These are phyloP conservation scores for Neofusicoccum cordaticola DNA, from an alignment of 2,329 filamentous ascomycete species.

Conservation along the genomic window DNA sequence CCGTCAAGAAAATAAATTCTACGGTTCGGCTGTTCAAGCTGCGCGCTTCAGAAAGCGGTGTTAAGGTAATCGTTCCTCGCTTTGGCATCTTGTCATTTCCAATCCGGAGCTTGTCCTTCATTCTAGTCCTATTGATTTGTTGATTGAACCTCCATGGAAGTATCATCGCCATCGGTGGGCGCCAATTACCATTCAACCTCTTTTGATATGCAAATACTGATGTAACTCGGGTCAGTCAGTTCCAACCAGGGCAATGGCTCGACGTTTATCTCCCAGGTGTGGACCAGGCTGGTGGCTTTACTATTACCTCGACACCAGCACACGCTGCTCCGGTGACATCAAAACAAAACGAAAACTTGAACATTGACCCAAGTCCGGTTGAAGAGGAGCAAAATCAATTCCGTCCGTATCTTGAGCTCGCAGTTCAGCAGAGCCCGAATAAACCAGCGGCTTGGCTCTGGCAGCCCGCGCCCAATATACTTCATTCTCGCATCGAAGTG, in stretches of 20 bases:
- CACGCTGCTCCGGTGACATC: slow-evolving; percentile 18
- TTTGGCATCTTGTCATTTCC: slow-evolving; percentile 21
- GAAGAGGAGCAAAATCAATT: neutral
- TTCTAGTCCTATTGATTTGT: no score
- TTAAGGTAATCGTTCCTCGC: slow-evolving; percentile 46
- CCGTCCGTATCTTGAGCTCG: slow-evolving; percentile 67
- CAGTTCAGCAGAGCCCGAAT: slow-evolving; percentile 72
- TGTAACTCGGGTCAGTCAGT: slow-evolving; percentile 45
- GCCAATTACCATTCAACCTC: no score
- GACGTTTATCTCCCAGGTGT: slow-evolving; percentile 73
- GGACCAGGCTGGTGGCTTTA: slow-evolving; percentile 77
- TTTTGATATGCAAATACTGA: neutral
- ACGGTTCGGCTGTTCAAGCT: slow-evolving; percentile 68
- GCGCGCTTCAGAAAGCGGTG: slow-evolving; percentile 46
- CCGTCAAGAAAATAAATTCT: slow-evolving; percentile 64
- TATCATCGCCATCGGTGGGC: no score
- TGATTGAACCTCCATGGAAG: no score
- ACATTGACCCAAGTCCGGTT: slow-evolving; percentile 1
- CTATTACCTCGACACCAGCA: slow-evolving; percentile 72
- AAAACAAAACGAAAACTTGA: slow-evolving; percentile 20
- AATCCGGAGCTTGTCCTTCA: no score
- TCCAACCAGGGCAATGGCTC: slow-evolving; percentile 83
- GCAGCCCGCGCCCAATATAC: slow-evolving; percentile 54
- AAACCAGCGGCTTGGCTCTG: slow-evolving; percentile 76
- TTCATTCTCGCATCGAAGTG: slow-evolving; percentile 60